Percentiles rank a stretch among this genome's conserved stretches.
Evolutionary conservation across 306 rosid species (phyloP).

Genomic region (Arachis hypogaea): DNA sequence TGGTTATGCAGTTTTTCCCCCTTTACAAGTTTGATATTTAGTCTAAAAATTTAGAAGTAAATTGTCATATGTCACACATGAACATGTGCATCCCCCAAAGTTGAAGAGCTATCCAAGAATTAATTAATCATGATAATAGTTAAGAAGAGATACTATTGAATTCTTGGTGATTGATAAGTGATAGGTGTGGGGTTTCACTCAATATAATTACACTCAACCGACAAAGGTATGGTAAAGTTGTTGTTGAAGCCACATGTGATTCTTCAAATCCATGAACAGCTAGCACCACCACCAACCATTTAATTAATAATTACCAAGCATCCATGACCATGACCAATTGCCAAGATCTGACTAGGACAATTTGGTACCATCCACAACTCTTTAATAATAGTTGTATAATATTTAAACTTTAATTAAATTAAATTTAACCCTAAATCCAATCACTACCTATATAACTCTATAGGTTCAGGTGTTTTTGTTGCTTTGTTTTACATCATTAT

Average conservation of each 20-base stretch:
- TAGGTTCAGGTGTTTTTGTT: slow-evolving; percentile 11
- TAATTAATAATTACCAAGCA: slow-evolving; percentile 18
- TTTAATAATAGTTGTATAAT: no score
- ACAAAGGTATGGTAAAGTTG: slow-evolving; percentile 31
- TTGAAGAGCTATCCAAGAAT: background rate
- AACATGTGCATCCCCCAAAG: background rate
- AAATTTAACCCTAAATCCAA: slow-evolving; percentile 19
- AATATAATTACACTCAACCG: background rate
- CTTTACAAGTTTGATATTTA: background rate
- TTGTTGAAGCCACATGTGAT: slow-evolving; percentile 34
- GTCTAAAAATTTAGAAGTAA: slow-evolving; percentile 2
- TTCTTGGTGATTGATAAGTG: background rate
- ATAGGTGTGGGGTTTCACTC: slow-evolving; percentile 25
- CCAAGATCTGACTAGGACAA: slow-evolving; percentile 46
- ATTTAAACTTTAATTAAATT: slow-evolving; percentile 23
- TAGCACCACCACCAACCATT: slow-evolving; percentile 39
- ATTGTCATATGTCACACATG: background rate
- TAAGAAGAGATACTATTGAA: background rate
- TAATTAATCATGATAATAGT: slow-evolving; percentile 5
- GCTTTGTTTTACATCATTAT: background rate
- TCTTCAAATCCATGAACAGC: slow-evolving; percentile 19
- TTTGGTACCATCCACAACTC: slow-evolving; percentile 11
- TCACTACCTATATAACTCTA: slow-evolving; percentile 7
- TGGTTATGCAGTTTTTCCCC: no score
- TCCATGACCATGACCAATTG: slow-evolving; percentile 10